Base-by-base conservation (phyloP, 331 rosid species). In the Quercus tomentella region DNA sequence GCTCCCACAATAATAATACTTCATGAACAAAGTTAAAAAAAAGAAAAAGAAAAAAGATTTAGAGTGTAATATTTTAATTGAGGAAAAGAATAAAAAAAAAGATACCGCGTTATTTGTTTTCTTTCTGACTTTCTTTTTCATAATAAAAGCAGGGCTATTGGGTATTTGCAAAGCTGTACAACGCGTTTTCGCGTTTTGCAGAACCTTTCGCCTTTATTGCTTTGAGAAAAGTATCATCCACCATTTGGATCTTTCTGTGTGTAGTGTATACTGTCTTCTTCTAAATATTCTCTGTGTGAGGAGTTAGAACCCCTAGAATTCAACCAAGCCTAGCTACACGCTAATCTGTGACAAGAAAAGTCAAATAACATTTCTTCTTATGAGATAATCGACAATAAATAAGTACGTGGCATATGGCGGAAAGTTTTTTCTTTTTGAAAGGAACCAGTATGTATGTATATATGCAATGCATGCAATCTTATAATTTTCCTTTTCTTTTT, bases 141-240 rank as follows among this genome's bases (percentile, higher is more conserved):
- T 3, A 26, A 56, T n/a, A 65, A 65, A 68, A 81, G 86, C 70
- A 22, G 23, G 26, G 72, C 76, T 1, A 20, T 51, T 28, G 82
- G 22, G 69, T 78, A 2, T 26, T 51, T 33, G 82, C 77, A 74
- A 81, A 90, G 92, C 89, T 90, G 90, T 81, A 84, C 69, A 86
- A 82, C 91, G 88, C 92, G 92, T 85, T 86, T 80, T 73, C 21
- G 78, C 45, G 73, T 77, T 70, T 37, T 62, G 69, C 75, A 2
- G 54, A 79, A 75, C 33, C 83, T 82, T 86, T 83, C 65, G 84
- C 31, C 87, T 84, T 86, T 84, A 68, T 31, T 80, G 55, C 87
- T 84, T 90, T 82, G 58, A 73, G 73, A 71, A 83, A 79, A 70
- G 75, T 58, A 20, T 16, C n/a, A 57, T 82, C 51, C 41, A 17